phyloP scores from a whole-genome alignment of 345 rosid species.

The Lepidium aucheri region DNA sequence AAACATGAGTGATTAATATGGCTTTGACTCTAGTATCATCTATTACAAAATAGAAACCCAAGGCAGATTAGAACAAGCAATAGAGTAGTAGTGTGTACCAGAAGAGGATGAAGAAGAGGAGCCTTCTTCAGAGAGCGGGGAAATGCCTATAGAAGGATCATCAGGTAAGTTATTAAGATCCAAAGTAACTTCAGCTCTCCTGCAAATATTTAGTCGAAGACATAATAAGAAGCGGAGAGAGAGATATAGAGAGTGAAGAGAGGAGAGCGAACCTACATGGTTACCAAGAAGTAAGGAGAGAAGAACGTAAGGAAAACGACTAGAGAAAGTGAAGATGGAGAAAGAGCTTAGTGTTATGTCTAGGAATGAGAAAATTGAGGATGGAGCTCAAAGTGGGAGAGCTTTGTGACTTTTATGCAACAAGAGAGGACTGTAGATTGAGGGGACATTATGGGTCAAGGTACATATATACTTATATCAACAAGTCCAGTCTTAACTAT shows the following conservation, averaged over 20 bases:
- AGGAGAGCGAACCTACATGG: slow-evolving; percentile 53
- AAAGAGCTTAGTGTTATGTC: slow-evolving; percentile 51
- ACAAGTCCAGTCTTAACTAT: not conserved
- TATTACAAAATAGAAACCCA: not conserved
- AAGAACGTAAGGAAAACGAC: slow-evolving; percentile 38
- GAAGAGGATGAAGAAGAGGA: slow-evolving; percentile 55
- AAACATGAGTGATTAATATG: slow-evolving; percentile 9
- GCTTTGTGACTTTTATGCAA: slow-evolving; percentile 10
- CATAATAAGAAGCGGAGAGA: too few relatives aligned
- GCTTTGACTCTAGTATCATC: not conserved
- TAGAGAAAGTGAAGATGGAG: slow-evolving; percentile 39
- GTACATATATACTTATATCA: not conserved
- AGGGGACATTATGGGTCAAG: slow-evolving; percentile 11
- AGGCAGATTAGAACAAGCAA: too few relatives aligned
- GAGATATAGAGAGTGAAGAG: slow-evolving; percentile 12
- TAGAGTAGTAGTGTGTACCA: slow-evolving; percentile 33
- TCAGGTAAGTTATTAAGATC: slow-evolving; percentile 98
- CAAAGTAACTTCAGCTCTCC: slow-evolving; percentile 63
- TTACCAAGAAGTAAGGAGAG: slow-evolving; percentile 25
- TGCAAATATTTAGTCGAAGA: slow-evolving; percentile 19
- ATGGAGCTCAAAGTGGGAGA: slow-evolving; percentile 13
- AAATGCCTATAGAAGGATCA: slow-evolving; percentile 50
- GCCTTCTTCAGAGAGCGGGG: slow-evolving; percentile 45
- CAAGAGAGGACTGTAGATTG: slow-evolving; percentile 7
- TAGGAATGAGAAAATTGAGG: slow-evolving; percentile 7